These are phyloP conservation scores for Galerina marginata DNA, from an alignment of 768 basidiomycete species.

Conservation along the genomic window DNA sequence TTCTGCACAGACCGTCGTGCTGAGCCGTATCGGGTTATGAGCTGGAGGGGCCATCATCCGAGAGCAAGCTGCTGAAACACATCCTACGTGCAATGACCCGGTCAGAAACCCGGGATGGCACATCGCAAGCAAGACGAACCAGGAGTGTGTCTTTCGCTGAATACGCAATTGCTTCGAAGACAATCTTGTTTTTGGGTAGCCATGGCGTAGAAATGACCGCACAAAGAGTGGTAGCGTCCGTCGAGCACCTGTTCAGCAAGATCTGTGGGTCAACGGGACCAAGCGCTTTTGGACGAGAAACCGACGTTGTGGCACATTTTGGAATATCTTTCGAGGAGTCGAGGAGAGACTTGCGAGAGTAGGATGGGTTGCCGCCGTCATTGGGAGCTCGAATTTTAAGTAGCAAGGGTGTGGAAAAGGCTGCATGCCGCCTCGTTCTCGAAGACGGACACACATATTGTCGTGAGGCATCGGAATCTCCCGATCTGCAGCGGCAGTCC, in stretches of 20 bases:
- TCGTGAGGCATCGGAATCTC: constrained; percentile 49
- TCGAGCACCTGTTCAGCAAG: constrained; percentile 65
- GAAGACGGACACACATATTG: constrained; percentile 34
- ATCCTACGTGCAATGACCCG: constrained; percentile 40
- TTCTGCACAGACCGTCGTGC: constrained; percentile 52
- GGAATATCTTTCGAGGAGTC: constrained; percentile 18
- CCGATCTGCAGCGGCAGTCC: constrained; percentile 26
- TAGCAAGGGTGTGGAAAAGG: constrained; percentile 26
- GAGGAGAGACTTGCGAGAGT: constrained; percentile 25
- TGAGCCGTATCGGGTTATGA: constrained; percentile 74
- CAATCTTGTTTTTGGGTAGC: constrained; percentile 74
- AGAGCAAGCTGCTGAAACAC: constrained; percentile 59
- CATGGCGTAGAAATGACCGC: constrained; percentile 77
- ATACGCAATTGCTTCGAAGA: constrained; percentile 64
- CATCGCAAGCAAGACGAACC: constrained; percentile 40
- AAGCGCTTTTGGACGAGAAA: constrained; percentile 1
- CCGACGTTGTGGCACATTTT: constrained; percentile 80
- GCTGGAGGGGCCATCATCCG: constrained; percentile 72
- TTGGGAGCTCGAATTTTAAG: constrained; percentile 29
- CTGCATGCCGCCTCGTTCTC: constrained; percentile 50
- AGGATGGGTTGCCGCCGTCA: constrained; percentile 25
- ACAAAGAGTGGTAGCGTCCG: constrained; percentile 72
- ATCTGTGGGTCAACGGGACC: constrained; percentile 5
- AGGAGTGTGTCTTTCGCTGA: constrained; percentile 65
- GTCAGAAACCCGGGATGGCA: constrained; percentile 2